Base-by-base conservation (phyloP, 2,329 filamentous ascomycete species). In the Cordyceps javanica region DNA sequence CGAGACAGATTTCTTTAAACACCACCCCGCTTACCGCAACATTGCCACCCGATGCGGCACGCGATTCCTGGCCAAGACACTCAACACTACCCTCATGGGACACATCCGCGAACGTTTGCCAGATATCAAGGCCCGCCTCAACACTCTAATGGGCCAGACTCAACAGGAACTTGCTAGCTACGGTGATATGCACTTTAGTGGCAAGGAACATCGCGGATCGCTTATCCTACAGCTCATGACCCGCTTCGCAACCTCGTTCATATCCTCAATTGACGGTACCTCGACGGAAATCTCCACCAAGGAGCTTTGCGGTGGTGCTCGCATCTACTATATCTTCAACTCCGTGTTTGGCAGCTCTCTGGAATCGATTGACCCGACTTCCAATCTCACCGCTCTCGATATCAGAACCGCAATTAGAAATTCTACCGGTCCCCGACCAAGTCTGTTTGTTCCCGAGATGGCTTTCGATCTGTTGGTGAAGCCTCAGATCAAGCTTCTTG, bases 291-390 rank as follows among this genome's bases (percentile, higher is more conserved):
- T 99, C 61, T 97, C 94, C 19, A 99, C 94, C 38, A 97, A 99
- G 74, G 94, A 97, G 74, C 84, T 97, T 11, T 96, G 92, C 67
- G 92, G 92, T 68, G 92, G 92, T 69, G 92, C 92, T 48, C 85
- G 93, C 60, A 97, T 97, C 68, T 97, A 97, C 77, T 97, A 97
- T 75, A 97, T 97, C 65, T 97, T 97, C 81, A 97, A 97, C 76
- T 96, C 92, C 5, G 93, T 97, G 44, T 99, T 97, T 72, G 94
- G 94, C 59, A 97, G 93, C 73, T 95, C 93, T 21, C 79, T 99
- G 52, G 94, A 99, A 71, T 89, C 91, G 23, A 96, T 99, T 64
- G 93, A 99, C 66, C 94, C 94, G 5, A 99, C 93, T 2, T 90
- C 88, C 49, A 99, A 99, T 68, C 86, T 99, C 60, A 94, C 94